phyloP scores from a whole-genome alignment of 129 eudicot genomes.

The Rutidosis leptorrhynchoides region DNA sequence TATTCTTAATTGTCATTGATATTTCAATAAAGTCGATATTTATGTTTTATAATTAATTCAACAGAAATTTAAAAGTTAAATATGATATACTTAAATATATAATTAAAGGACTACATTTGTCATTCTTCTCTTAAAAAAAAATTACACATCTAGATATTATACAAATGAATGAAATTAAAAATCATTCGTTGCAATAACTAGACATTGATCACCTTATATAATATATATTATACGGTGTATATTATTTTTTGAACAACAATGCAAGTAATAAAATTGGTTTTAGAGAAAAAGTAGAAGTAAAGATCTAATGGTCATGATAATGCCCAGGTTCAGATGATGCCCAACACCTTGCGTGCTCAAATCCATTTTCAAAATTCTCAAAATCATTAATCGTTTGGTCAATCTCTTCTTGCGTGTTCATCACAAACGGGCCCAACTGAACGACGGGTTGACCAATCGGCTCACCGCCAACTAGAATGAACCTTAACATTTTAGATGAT shows the following conservation, averaged over 20 bases:
- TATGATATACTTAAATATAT: no score
- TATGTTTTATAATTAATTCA: no score
- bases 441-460: constrained; percentile 73
- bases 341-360: constrained; percentile 84
- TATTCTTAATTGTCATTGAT: background rate
- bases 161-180: constrained; percentile 25
- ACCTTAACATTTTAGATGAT: constrained; percentile 50
- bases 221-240: no score
- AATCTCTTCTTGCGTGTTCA: constrained; percentile 79
- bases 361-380: constrained; percentile 69
- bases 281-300: background rate
- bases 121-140: no score
- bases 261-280: background rate
- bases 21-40: no score
- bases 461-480: constrained; percentile 73
- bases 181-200: constrained; percentile 27
- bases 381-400: constrained; percentile 76
- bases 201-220: constrained; percentile 5
- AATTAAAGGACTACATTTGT: no score
- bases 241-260: constrained; percentile 20
- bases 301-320: constrained; percentile 28
- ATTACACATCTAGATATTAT: constrained; percentile 9
- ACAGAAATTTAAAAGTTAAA: no score
- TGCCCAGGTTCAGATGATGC: constrained; percentile 53
- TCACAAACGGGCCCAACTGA: constrained; percentile 80